These are phyloP conservation scores for Yueomyces sinensis DNA, from an alignment of 805 yeast species.

Conservation along the genomic window DNA sequence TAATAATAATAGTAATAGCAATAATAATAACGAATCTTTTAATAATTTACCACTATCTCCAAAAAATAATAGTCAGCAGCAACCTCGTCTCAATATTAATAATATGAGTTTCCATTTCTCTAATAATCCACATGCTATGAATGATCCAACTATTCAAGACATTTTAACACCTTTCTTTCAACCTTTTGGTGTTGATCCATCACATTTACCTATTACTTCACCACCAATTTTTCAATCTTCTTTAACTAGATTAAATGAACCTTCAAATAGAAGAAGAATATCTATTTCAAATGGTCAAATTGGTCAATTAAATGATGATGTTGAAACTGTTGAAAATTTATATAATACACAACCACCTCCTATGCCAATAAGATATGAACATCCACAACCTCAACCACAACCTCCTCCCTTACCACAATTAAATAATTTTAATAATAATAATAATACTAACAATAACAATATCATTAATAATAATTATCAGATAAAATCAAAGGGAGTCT, in stretches of 20 bases:
- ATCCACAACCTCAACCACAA: slow-evolving; percentile 19
- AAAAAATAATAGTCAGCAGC: too few relatives aligned
- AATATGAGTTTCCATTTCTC: not conserved
- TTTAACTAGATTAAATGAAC: slow-evolving; percentile 20
- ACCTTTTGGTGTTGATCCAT: slow-evolving; percentile 31
- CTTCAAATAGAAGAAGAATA: slow-evolving; percentile 39
- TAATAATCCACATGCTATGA: slow-evolving; percentile 15
- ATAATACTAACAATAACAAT: slow-evolving; percentile 1
- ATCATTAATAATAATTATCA: not conserved
- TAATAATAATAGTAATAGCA: not conserved
- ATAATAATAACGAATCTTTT: too few relatives aligned
- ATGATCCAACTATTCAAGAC: slow-evolving; percentile 24
- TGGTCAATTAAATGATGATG: slow-evolving; percentile 47
- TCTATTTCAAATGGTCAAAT: slow-evolving; percentile 80
- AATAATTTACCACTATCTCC: too few relatives aligned
- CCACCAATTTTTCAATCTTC: slow-evolving; percentile 35
- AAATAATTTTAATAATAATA: not conserved
- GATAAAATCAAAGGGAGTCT: too few relatives aligned
- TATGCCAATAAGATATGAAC: slow-evolving; percentile 1
- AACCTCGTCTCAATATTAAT: too few relatives aligned
- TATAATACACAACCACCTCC: slow-evolving; percentile 22
- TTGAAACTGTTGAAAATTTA: slow-evolving; percentile 25
- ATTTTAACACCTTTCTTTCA: slow-evolving; percentile 30
- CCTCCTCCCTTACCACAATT: not conserved
- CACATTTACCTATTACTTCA: slow-evolving; percentile 32